phyloP scores from a whole-genome alignment of 2,329 filamentous ascomycete species.

The Xylaria sp. region DNA sequence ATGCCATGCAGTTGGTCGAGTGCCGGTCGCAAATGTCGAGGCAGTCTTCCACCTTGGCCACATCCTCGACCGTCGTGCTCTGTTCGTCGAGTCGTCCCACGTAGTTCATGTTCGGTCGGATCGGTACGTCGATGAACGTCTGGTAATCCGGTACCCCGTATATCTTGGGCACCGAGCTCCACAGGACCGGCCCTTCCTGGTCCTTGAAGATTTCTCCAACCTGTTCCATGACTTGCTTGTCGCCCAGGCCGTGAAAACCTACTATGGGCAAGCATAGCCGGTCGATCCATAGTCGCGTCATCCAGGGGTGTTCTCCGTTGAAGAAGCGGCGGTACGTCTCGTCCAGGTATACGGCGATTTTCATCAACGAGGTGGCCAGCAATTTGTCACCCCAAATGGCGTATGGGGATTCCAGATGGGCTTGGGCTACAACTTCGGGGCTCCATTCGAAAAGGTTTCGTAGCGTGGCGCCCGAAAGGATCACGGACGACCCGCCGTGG shows the following conservation, averaged over 20 bases:
- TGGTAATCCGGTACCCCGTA: conserved; percentile 51
- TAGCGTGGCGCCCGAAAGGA: conserved; percentile 59
- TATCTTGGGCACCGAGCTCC: conserved; percentile 57
- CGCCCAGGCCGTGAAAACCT: conserved; percentile 58
- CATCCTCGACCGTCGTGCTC: conserved; percentile 45
- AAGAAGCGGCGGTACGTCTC: conserved; percentile 60
- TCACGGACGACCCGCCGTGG: conserved; percentile 60
- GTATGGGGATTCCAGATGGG: conserved; percentile 54
- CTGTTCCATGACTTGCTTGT: conserved; percentile 51
- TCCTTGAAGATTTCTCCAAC: conserved; percentile 50
- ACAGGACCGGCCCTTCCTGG: conserved; percentile 50
- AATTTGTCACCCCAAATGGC: conserved; percentile 61
- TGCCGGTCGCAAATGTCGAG: conserved; percentile 49
- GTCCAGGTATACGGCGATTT: conserved; percentile 60
- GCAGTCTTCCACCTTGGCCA: conserved; percentile 51
- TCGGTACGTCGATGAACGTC: conserved; percentile 45
- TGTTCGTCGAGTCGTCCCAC: conserved; percentile 56
- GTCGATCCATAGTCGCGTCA: conserved; percentile 56
- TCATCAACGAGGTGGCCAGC: conserved; percentile 58
- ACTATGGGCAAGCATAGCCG: conserved; percentile 60
- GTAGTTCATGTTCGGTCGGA: conserved; percentile 51
- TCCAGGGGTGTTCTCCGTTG: conserved; percentile 58
- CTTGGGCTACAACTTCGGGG: conserved; percentile 49
- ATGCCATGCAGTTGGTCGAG: conserved; percentile 54
- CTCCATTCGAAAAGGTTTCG: conserved; percentile 50